Conservation (phyloP, 2,329 filamentous ascomycete genomes). For the Colletotrichum camelliae region DNA sequence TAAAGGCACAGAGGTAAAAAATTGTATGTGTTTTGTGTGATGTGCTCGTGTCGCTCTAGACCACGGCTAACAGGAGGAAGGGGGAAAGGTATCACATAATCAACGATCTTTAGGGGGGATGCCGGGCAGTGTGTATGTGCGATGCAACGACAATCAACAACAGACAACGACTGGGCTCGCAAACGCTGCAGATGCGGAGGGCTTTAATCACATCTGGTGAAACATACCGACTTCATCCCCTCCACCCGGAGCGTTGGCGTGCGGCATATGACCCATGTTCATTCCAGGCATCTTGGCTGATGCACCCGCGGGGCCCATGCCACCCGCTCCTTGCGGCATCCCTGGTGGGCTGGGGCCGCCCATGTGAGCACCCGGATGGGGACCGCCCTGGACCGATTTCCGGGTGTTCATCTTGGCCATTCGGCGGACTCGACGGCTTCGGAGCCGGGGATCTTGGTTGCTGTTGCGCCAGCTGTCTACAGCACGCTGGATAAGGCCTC, state of each 20-base stretch:
- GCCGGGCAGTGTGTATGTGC: slow-evolving; percentile 25
- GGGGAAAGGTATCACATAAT: slow-evolving; percentile 37
- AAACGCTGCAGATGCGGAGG: slow-evolving; percentile 44
- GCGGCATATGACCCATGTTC: slow-evolving; percentile 74
- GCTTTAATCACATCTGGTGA: slow-evolving; percentile 80
- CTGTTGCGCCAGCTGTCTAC: slow-evolving; percentile 99
- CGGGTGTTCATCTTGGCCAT: slow-evolving; percentile 96
- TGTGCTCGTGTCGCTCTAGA: slow-evolving; percentile 21
- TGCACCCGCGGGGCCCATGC: slow-evolving; percentile 63
- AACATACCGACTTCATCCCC: slow-evolving; percentile 97
- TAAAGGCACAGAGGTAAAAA: slow-evolving; percentile 21
- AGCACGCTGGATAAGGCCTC: slow-evolving; percentile 93
- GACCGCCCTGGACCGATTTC: slow-evolving; percentile 69
- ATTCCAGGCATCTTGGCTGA: slow-evolving; percentile 70
- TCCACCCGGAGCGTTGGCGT: slow-evolving; percentile 70
- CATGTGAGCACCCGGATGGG: slow-evolving; percentile 68
- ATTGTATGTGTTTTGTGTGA: slow-evolving; percentile 17
- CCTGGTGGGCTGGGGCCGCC: slow-evolving; percentile 69
- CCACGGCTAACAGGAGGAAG: slow-evolving; percentile 18
- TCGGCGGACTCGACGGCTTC: slow-evolving; percentile 88
- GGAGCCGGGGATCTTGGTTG: slow-evolving; percentile 91
- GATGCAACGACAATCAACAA: slow-evolving; percentile 27
- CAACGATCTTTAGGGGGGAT: slow-evolving; percentile 22
- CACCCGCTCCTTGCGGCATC: slow-evolving; percentile 65
- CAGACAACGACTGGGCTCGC: slow-evolving; percentile 20